Evolutionary conservation across 1,139 yeast genomes (phyloP), one percentile per base, ranked within the genome.

Genomic region (Pichia sp.): DNA sequence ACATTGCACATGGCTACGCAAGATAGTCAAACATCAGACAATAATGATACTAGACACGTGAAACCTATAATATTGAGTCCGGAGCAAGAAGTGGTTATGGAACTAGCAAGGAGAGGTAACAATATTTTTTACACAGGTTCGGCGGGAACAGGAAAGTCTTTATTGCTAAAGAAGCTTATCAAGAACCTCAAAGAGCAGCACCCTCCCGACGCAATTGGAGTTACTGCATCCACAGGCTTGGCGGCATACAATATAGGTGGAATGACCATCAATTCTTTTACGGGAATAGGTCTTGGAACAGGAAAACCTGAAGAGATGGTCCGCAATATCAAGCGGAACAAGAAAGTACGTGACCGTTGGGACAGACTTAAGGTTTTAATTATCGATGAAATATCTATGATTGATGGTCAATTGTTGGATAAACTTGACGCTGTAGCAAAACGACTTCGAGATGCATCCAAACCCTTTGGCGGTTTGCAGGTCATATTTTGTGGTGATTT

Each of bases 161-260:
- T 90, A 5, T 74, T 88, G 19, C 73, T 95, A 50, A 77, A 85
- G 57, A 79, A 85, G 31, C 77, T 93, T 45, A 92, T 93, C 53
- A 78, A 81, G 59, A 75, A 79, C 0, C 72, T 93, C 55, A 76
- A 75, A 57, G 55, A 61, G 1, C 76, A 73, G 53, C 75, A 82
- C 64, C 55, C 59, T 0, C 47, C 45, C 1, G 75, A 77, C 1
- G 67, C 75, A 13, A 90, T 90, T 1, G 95, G 90, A 0, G 89
- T 90, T 1, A 90, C 97, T 0, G 97, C 97, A 0, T 86, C 96
- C 0, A 90, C 97, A 0, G 97, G 97, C 0, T 73, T 90, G 45
- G 97, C 97, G 0, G 97, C 97, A 1, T 87, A 93, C 66, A 89
- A 90, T 66, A 85, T 90, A 57, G 96, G 96, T 4, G 97, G 97